Evolutionary conservation across 495 filamentous ascomycete species (phyloP).

Genomic region (Neurospora sp.): DNA sequence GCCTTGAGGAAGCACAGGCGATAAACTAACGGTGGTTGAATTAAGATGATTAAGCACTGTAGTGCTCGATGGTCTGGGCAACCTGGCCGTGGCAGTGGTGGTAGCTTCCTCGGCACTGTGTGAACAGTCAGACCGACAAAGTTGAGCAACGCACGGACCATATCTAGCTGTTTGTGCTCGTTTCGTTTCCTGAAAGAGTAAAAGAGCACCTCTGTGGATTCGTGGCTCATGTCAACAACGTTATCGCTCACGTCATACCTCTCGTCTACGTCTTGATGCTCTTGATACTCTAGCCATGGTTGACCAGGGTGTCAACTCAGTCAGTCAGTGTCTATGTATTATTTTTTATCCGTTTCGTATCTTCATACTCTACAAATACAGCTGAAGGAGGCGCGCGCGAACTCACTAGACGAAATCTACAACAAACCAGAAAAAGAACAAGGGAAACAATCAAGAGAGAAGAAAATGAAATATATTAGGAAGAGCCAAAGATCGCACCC

Average conservation of each 20-base stretch:
- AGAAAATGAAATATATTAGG: slow-evolving; percentile 1
- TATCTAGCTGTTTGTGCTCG: background rate
- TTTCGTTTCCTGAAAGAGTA: background rate
- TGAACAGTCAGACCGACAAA: background rate
- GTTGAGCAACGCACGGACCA: background rate
- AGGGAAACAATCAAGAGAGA: background rate
- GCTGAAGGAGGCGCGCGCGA: background rate
- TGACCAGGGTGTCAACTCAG: background rate
- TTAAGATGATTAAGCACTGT: background rate
- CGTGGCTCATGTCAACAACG: background rate
- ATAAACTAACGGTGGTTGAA: background rate
- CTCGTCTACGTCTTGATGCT: background rate
- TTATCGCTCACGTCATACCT: background rate
- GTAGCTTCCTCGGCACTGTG: background rate
- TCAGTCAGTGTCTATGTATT: background rate
- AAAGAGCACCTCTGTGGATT: background rate
- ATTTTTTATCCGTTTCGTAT: background rate
- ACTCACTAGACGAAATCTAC: background rate
- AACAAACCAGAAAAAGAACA: background rate
- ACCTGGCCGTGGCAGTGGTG: background rate
- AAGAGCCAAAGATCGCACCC: background rate
- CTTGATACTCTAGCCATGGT: background rate
- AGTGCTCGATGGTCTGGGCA: background rate
- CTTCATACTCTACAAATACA: background rate
- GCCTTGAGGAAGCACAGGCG: background rate